A percentile compares a stretch with the other conserved stretches of the same genome.
phyloP scores from a whole-genome alignment of 1,284 basidiomycete species.

The Apiotrichum mycotoxinovorans region DNA sequence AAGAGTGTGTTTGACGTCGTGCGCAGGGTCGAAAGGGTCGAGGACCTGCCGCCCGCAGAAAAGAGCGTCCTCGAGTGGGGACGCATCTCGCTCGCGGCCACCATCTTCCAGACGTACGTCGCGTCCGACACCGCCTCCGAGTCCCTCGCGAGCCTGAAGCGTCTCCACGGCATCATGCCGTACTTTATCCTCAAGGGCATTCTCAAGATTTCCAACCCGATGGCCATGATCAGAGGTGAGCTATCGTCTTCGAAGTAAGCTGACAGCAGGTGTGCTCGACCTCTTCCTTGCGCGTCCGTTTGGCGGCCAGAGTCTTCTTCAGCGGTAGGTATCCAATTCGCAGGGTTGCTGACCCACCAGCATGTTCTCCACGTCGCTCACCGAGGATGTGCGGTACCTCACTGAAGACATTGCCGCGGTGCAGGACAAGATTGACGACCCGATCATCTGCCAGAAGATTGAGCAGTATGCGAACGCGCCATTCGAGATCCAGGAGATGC shows the following conservation, averaged over 20 bases:
- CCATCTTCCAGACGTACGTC: slow-evolving; percentile 90
- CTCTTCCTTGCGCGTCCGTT: slow-evolving; percentile 98
- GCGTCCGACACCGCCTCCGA: slow-evolving; percentile 91
- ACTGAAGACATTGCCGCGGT: slow-evolving; percentile 83
- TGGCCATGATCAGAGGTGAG: slow-evolving; percentile 80
- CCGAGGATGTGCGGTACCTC: slow-evolving; percentile 80
- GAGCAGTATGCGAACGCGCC: slow-evolving; percentile 80
- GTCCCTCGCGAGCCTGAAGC: slow-evolving; percentile 79
- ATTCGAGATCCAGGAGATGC: slow-evolving; percentile 77
- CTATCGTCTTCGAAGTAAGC: slow-evolving; percentile 30
- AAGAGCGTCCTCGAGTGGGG: slow-evolving; percentile 92
- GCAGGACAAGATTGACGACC: slow-evolving; percentile 82
- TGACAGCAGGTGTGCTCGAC: slow-evolving; percentile 65
- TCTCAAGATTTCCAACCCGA: slow-evolving; percentile 89
- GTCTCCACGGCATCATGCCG: slow-evolving; percentile 94
- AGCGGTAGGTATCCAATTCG: slow-evolving; percentile 58
- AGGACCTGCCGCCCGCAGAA: slow-evolving; percentile 79
- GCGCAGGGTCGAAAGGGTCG: slow-evolving; percentile 72
- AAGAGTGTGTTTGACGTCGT: slow-evolving; percentile 82
- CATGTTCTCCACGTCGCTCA: slow-evolving; percentile 89
- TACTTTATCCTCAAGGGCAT: slow-evolving; percentile 94
- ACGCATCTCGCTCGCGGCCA: slow-evolving; percentile 93
- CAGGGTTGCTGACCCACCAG: slow-evolving; percentile 48
- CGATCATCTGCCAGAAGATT: slow-evolving; percentile 81
- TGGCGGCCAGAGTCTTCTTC: slow-evolving; percentile 83